Base-by-base conservation (phyloP, 192 early-diverging fungal species). In the Kappamyces sp. region DNA sequence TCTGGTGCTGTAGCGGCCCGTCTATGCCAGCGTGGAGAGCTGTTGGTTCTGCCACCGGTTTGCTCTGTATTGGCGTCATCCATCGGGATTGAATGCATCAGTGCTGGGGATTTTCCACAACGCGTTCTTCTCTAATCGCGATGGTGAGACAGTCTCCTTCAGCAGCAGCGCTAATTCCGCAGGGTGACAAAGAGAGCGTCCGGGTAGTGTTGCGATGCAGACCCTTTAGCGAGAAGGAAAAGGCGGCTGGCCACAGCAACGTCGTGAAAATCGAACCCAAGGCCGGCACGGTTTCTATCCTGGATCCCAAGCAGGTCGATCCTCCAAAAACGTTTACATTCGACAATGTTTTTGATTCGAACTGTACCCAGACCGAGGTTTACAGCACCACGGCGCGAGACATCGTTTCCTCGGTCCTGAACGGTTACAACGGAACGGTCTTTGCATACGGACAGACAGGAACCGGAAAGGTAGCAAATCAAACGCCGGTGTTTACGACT, bases 401-500 rank as follows among this genome's bases (percentile, higher is more conserved):
- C 30, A 84, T 84, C 50, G 76, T 84, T 3, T 80, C 83, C 35
- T 70, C 68, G 5, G 83, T 84, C 3, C 57, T 84, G 45, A 61
- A 69, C 35, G 83, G 83, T 2, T 84, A 83, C 62, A 84, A 84
- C 55, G 83, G 83, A 7, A 84, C 83, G 15, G 63, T 84, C 15
- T 84, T 84, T 60, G 84, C 76, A 6, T 84, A 84, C 51, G 76
- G 78, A 29, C 78, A 84, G 63, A 74, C 73, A 37, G 76, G 76
- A 15, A 76, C 78, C 15, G 78, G 76, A 32, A 92, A 91, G 61
- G 68, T 77, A 65, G 47, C 42, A 22, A 22, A 22, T 22, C 22
- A 22, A 22, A 22, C 22, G 22, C 22, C 22, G 22, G 54, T 11
- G 35, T 40, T 9, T 35, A 31, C 8, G 14, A 45, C 11, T 32